Base-by-base conservation (phyloP, 2,329 filamentous ascomycete species). In the Pseudocercospora musae region DNA sequence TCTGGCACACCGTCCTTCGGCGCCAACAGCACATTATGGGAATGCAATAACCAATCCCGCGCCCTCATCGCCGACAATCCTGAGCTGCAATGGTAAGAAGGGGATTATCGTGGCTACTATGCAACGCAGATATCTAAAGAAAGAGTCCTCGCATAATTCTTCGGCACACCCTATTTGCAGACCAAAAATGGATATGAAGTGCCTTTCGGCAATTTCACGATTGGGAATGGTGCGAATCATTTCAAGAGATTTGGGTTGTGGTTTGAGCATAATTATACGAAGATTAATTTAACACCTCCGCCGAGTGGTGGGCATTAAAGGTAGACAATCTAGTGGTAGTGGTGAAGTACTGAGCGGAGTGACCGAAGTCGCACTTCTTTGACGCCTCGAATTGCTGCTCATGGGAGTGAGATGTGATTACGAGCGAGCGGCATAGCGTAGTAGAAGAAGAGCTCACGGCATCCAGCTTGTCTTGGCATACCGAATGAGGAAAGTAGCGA, bases 71-170 rank as follows among this genome's bases (percentile, higher is more conserved):
- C 69, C 31, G 75, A 80, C 21, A 91, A 89, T 72, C 75, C 77
- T 1, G 86, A 88, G 73, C 77, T 91, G 57, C 85, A 89, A 71
- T 91, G 88, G 89, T 84, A 87, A 68, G 88, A 91, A 60, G 75
- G 85, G 4, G 90, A 88, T 71, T 91, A 90, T 73, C 81, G 88
- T 13, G 89, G 89, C 1, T 91, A 91, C 76, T 90, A 86, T 66
- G 82, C 88, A 69, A 77, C 91, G 49, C 79, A 82, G 52, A 78
- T 89, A 62, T 80, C 77, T 9, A 77, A 82, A 10, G 78, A 86
- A 8, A 75, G 80, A 31, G 78, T 89, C 0, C 76, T 82, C 15
- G 88, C 88, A 0, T 78, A 80, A 10, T 91, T 84, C 74, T 91
- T 86, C 67, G 88, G 85, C 33, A 70, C 81, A 68, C 87, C 87